Conservation (phyloP, 2,329 filamentous ascomycete genomes). For the Zymoseptoria ardabiliae region DNA sequence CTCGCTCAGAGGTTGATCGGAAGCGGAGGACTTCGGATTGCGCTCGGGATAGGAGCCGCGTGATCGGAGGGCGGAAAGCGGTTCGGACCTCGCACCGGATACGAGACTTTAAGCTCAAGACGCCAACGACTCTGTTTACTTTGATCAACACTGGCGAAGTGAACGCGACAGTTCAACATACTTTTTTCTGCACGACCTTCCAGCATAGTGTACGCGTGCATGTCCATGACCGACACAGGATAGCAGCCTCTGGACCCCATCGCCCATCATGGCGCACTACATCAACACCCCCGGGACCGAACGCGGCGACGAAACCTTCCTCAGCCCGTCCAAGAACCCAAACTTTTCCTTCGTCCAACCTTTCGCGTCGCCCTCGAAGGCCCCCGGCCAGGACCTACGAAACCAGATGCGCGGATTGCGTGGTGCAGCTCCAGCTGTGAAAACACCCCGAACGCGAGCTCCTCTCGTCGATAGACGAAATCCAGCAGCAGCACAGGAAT, state of each 20-base stretch:
- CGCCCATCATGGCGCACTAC: slow-evolving; percentile 38
- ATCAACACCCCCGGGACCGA: slow-evolving; percentile 85
- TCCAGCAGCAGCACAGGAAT: slow-evolving; percentile 58
- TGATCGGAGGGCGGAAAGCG: no score
- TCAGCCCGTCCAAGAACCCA: slow-evolving; percentile 51
- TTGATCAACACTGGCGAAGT: neutral
- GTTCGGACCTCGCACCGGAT: neutral
- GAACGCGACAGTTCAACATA: neutral
- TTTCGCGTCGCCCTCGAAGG: slow-evolving; percentile 72
- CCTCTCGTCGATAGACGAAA: slow-evolving; percentile 64
- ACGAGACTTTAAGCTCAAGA: neutral
- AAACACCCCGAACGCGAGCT: slow-evolving; percentile 66
- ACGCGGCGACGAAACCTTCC: slow-evolving; percentile 73
- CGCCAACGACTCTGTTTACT: neutral
- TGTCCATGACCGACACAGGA: slow-evolving; percentile 4
- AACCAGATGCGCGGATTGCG: slow-evolving; percentile 63
- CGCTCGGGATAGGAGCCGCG: neutral
- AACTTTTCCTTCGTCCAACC: slow-evolving; percentile 84
- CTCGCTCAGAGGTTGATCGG: no score
- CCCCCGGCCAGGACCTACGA: slow-evolving; percentile 60
- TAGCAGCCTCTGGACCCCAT: neutral
- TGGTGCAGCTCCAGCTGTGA: slow-evolving; percentile 28
- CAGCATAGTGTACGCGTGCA: slow-evolving; percentile 7
- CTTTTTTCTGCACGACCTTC: neutral
- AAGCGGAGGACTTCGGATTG: neutral